Evolutionary conservation across 2,329 filamentous ascomycete species (phyloP).

Genomic region (Pestalotiopsis sp.): DNA sequence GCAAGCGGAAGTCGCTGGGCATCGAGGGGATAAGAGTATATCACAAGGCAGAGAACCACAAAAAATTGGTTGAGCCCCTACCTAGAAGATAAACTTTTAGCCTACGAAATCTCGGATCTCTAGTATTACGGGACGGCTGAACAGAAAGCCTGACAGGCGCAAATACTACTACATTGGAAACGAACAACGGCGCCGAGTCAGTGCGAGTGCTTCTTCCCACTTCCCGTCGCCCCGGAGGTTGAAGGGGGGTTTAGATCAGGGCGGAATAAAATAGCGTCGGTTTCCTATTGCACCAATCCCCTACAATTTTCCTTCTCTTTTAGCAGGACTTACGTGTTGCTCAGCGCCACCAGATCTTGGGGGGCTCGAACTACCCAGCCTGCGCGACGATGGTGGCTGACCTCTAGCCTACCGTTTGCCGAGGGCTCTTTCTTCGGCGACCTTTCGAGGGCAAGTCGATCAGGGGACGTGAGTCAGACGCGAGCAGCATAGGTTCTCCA

Average conservation of each 20-base stretch:
- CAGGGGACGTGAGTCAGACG: not conserved
- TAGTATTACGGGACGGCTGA: not conserved
- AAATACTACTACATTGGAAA: not conserved
- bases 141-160: no score
- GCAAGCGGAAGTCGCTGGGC: not conserved
- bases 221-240: not conserved
- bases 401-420: no score
- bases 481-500: not conserved
- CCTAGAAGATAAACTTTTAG: not conserved
- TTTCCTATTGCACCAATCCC: not conserved
- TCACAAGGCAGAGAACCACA: no score
- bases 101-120: not conserved
- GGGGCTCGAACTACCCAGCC: no score
- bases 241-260: not conserved
- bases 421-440: not conserved
- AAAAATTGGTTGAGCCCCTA: no score
- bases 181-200: not conserved
- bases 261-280: not conserved
- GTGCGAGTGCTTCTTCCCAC: not conserved
- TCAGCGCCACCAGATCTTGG: not conserved
- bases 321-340: not conserved
- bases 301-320: not conserved
- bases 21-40: not conserved
- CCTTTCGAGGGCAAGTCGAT: not conserved
- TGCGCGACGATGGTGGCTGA: no score